Conservation (phyloP, 2,329 filamentous ascomycete genomes). For the Colletotrichum spaethianum region DNA sequence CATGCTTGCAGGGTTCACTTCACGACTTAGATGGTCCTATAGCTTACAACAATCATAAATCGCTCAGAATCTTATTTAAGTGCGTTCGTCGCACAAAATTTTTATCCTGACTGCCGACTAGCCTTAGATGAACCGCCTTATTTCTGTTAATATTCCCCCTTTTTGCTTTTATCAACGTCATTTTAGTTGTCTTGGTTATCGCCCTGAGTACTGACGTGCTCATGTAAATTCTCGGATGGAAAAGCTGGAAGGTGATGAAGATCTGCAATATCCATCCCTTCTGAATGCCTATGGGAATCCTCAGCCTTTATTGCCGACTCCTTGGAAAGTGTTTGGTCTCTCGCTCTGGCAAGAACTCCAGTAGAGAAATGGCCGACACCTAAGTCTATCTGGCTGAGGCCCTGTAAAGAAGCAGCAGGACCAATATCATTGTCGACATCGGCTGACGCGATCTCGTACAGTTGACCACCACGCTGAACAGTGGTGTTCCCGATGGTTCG, state of each 20-base stretch:
- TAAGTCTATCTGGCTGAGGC: not conserved
- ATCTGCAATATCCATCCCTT: not conserved
- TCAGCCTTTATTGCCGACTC: not conserved
- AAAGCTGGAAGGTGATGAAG: not conserved
- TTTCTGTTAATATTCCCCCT: too few relatives aligned
- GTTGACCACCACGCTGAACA: not conserved
- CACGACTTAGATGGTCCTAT: too few relatives aligned
- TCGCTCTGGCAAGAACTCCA: not conserved
- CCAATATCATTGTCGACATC: not conserved
- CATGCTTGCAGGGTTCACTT: too few relatives aligned
- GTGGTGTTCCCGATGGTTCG: not conserved
- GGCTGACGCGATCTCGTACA: not conserved
- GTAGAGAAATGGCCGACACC: constrained; percentile 5
- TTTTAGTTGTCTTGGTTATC: too few relatives aligned
- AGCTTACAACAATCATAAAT: too few relatives aligned
- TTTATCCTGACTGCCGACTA: too few relatives aligned
- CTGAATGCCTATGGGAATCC: not conserved
- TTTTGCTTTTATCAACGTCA: too few relatives aligned
- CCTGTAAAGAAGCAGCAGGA: not conserved
- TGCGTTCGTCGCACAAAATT: too few relatives aligned
- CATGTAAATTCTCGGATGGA: not conserved
- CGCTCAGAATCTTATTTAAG: too few relatives aligned
- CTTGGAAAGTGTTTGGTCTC: not conserved
- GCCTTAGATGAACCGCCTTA: too few relatives aligned
- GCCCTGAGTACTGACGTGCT: too few relatives aligned